Percentiles rank a stretch among this genome's conserved stretches.
Conservation (phyloP, 1,139 yeast genomes). For the Sugiyamaella paludigena region DNA sequence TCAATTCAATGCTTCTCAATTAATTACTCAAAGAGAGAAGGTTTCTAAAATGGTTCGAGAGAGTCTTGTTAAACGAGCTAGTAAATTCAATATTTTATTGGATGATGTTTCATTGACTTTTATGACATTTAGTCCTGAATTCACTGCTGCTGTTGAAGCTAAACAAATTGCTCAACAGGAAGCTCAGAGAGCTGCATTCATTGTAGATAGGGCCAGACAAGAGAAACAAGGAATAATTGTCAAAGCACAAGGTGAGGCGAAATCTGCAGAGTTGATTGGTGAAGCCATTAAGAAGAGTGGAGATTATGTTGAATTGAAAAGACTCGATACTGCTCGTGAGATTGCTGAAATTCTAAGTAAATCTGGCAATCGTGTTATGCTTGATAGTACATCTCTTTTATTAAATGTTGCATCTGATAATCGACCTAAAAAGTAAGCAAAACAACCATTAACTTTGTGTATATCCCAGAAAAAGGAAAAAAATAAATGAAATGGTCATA, state of each 20-base stretch:
- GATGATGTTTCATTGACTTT: conserved; percentile 95
- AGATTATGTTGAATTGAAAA: conserved; percentile 94
- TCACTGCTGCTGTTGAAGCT: conserved; percentile 96
- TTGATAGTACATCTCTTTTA: conserved; percentile 88
- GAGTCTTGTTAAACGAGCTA: conserved; percentile 85
- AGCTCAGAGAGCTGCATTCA: conserved; percentile 96
- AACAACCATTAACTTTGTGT: not conserved
- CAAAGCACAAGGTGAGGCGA: conserved; percentile 97
- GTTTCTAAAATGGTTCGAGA: conserved; percentile 91
- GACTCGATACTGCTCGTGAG: conserved; percentile 95
- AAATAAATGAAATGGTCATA: no score
- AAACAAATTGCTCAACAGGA: conserved; percentile 99
- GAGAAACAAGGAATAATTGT: conserved; percentile 97
- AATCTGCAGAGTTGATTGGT: conserved; percentile 96
- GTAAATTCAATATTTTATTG: conserved; percentile 77
- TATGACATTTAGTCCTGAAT: conserved; percentile 98
- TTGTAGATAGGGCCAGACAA: conserved; percentile 95
- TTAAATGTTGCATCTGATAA: conserved; percentile 63
- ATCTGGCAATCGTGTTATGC: conserved; percentile 87
- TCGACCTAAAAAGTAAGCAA: conserved; percentile 4
- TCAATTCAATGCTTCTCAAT: conserved; percentile 95
- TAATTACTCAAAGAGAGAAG: conserved; percentile 96
- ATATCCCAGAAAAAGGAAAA: not conserved
- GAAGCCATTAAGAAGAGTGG: conserved; percentile 95
- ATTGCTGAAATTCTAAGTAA: conserved; percentile 81